Evolutionary conservation across 495 filamentous ascomycete species (phyloP), one percentile per base, ranked within the genome.

Genomic region (Penicillium samsonianum): DNA sequence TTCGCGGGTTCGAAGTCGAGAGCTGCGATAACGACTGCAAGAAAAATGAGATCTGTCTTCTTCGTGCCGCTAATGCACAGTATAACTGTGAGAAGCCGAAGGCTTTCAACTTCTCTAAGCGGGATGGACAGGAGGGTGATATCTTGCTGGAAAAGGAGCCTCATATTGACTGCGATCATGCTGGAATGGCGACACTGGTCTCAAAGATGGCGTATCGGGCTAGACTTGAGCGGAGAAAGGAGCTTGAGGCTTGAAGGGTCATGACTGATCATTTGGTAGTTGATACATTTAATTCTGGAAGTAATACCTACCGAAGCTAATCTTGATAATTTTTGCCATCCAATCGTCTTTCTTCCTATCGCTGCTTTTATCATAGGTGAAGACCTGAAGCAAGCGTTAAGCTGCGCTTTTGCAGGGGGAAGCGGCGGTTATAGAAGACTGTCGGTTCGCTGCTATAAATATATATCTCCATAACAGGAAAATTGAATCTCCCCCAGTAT

Each of bases 21-120:
- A 54, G 50, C 3, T 80, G 78, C 46, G 64, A 59, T 0, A 73
- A 67, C 0, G 59, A 53, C 9, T 81, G 78, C 49, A 65, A 68
- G 48, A 69, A 59, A 5, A 49, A 59, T 8, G 68, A 76, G 55
- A 75, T 81, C 35, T 80, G 78, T 50, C 57, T 65, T 17, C 48
- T 81, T 37, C 67, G 77, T n/a, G 75, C 65, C 31, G 72, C 72
- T 1, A 62, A 75, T 41, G 60, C 72, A 17, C 72, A 73, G 61
- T 69, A 65, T 49, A 72, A 66, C 41, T 75, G 72, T 53, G 60
- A 53, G 14, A 55, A 51, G 44, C 38, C 54, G 1, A 62, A 53
- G 26, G 49, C 59, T 17, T 53, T 71, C 20, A 56, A 63, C n/a
- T 66, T 70, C 16, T 51, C 33, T 25, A 70, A 71, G 55, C 43